Conservation (phyloP, 2,329 filamentous ascomycete genomes). For the Fonsecaea erecta region DNA sequence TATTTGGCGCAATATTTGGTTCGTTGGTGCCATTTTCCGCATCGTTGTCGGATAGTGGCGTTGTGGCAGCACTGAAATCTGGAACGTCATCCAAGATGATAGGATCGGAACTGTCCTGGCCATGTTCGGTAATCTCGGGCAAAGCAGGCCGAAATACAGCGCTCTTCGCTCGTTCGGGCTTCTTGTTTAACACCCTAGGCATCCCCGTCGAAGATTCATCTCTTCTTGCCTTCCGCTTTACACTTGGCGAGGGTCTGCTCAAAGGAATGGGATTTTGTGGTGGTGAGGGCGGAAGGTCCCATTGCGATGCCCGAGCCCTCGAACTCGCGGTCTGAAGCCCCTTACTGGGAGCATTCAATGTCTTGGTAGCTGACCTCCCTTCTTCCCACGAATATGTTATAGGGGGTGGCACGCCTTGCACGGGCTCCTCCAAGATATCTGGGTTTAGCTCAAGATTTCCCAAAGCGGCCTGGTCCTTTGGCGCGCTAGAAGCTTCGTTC, state of each 20-base stretch:
- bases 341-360: slow-evolving; percentile 1
- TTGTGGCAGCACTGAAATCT: not conserved
- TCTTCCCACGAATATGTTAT: not conserved
- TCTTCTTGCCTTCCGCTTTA: slow-evolving; percentile 23
- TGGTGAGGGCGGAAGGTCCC: slow-evolving; percentile 49
- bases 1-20: slow-evolving; percentile 50
- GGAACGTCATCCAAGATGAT: slow-evolving; percentile 16
- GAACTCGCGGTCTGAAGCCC: slow-evolving; percentile 44
- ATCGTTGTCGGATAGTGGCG: not conserved
- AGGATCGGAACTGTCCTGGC: not conserved
- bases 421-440: not conserved
- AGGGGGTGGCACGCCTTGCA: not conserved
- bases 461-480: not conserved
- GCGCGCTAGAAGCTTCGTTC: not conserved
- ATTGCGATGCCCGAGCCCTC: slow-evolving; percentile 49
- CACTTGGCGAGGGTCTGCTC: not conserved
- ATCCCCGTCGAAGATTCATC: not conserved
- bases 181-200: not conserved
- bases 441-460: not conserved
- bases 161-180: not conserved
- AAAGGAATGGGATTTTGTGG: slow-evolving; percentile 27
- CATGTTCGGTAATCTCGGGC: not conserved
- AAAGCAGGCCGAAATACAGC: not conserved
- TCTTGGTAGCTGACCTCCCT: slow-evolving; percentile 15
- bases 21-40: not conserved